These are phyloP conservation scores for Aspergillus hiratsukae DNA, from an alignment of 2,329 filamentous ascomycete genomes.

Conservation along the genomic window DNA sequence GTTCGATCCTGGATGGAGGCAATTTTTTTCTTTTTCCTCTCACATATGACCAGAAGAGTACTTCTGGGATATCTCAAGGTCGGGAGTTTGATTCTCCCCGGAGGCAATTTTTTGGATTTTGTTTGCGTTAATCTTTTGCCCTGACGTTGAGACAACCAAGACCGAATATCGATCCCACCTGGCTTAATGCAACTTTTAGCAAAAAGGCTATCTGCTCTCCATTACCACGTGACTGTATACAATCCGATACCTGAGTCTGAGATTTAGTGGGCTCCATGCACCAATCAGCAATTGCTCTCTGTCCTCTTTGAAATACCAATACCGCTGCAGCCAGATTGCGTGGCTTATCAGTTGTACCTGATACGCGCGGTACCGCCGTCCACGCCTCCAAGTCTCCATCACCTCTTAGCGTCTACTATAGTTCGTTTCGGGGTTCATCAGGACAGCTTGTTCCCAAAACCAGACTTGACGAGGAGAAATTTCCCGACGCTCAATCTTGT, in stretches of 20 bases:
- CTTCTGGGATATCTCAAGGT: not conserved
- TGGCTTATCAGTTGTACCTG: not conserved
- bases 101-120: not conserved
- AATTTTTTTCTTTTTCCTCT: not conserved
- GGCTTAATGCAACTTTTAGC: not conserved
- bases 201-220: too few species aligned
- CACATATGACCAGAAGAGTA: not conserved
- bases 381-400: not conserved
- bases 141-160: too few species aligned
- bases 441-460: slow-evolving; percentile 12
- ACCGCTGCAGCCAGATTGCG: not conserved
- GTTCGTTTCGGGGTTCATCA: slow-evolving; percentile 8
- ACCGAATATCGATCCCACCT: too few species aligned
- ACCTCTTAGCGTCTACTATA: not conserved
- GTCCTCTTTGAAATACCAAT: not conserved
- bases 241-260: too few species aligned
- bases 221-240: too few species aligned
- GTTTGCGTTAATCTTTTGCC: not conserved
- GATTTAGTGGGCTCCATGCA: not conserved
- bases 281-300: not conserved
- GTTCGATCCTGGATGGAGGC: not conserved
- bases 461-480: slow-evolving; percentile 1
- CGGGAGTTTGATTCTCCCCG: not conserved
- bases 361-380: not conserved
- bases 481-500: not conserved